phyloP scores from a whole-genome alignment of 306 rosid species.

The Castanea sativa region DNA sequence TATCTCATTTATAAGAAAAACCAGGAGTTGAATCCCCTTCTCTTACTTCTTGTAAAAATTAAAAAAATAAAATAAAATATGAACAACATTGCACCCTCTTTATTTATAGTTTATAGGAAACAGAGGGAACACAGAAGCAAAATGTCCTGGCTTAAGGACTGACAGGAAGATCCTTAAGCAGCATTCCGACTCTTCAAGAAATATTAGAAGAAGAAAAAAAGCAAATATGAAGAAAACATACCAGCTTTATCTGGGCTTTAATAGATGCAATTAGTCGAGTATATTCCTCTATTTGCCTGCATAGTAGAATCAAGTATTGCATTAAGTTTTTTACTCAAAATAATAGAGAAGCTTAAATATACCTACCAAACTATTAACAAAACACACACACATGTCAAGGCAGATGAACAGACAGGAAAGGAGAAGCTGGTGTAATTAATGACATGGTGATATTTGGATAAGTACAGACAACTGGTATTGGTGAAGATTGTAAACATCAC shows the following conservation, averaged over 20 bases:
- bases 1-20: too few species aligned
- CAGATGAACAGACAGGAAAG: not conserved
- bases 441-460: not conserved
- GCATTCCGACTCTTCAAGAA: not conserved
- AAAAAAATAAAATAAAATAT: too few species aligned
- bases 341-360: not conserved
- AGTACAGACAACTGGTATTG: not conserved
- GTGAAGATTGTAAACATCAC: not conserved
- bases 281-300: constrained; percentile 84
- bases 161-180: not conserved
- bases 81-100: too few species aligned
- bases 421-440: not conserved
- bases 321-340: not conserved
- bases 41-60: too few species aligned
- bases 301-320: constrained; percentile 4
- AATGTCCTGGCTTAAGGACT: not conserved
- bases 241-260: constrained; percentile 92
- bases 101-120: not conserved
- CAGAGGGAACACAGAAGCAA: not conserved
- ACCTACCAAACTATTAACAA: not conserved
- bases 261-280: constrained; percentile 78
- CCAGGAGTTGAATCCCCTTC: too few species aligned
- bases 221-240: constrained; percentile 21
- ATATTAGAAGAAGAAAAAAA: not conserved
- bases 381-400: not conserved